phyloP scores from a whole-genome alignment of 2,329 filamentous ascomycete genomes.

The Zelopaecilomyces penicillatus region DNA sequence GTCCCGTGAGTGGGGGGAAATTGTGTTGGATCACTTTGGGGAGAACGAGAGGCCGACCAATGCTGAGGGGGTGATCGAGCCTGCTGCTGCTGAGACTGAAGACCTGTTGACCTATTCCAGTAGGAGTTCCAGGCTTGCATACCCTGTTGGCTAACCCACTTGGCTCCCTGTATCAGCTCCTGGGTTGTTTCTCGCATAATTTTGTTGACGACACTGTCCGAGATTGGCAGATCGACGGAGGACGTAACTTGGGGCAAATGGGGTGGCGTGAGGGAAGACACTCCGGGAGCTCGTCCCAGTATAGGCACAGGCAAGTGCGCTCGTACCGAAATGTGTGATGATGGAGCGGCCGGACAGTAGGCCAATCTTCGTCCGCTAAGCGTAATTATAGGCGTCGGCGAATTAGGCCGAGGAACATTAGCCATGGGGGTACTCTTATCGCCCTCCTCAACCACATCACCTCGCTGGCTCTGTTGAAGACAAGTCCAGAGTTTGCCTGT shows the following conservation, averaged over 20 bases:
- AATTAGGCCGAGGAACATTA: slow-evolving; percentile 31
- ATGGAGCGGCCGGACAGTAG: slow-evolving; percentile 64
- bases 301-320: slow-evolving; percentile 53
- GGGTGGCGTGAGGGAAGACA: slow-evolving; percentile 7
- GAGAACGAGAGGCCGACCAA: slow-evolving; percentile 37
- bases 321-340: slow-evolving; percentile 61
- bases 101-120: slow-evolving; percentile 52
- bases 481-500: slow-evolving; percentile 90
- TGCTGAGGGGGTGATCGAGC: slow-evolving; percentile 39
- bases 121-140: slow-evolving; percentile 73
- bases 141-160: slow-evolving; percentile 70
- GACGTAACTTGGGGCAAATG: slow-evolving; percentile 43
- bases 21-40: slow-evolving; percentile 40
- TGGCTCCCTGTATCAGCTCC: slow-evolving; percentile 64
- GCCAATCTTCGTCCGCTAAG: slow-evolving; percentile 69
- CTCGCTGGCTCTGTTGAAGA: slow-evolving; percentile 53
- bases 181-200: slow-evolving; percentile 73
- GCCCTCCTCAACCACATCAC: slow-evolving; percentile 38
- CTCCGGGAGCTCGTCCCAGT: slow-evolving; percentile 46
- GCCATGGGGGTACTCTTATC: slow-evolving; percentile 30
- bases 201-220: slow-evolving; percentile 65
- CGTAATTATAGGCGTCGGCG: slow-evolving; percentile 58
- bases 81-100: slow-evolving; percentile 26
- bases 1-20: slow-evolving; percentile 72
- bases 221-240: slow-evolving; percentile 62